These are phyloP conservation scores for Graphilbum fragrans DNA, from an alignment of 2,329 filamentous ascomycete species.

Conservation along the genomic window DNA sequence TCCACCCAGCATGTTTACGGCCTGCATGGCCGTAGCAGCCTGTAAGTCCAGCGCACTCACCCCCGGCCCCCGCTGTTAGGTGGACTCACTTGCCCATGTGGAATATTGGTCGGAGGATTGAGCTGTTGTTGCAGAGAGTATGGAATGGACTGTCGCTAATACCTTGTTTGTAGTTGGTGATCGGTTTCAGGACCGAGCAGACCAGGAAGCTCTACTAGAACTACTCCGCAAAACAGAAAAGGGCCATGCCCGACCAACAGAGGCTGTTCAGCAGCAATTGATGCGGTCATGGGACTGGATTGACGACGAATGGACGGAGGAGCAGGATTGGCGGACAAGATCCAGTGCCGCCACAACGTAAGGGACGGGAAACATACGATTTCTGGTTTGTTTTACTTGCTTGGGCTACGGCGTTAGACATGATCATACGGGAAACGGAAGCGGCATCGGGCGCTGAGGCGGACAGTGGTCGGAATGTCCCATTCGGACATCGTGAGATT, in stretches of 20 bases:
- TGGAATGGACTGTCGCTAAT: no score
- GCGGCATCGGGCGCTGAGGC: no score
- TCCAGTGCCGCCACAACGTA: neutral
- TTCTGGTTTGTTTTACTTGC: no score
- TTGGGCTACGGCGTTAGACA: no score
- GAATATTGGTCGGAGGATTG: no score
- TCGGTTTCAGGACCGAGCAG: slow-evolving; percentile 14
- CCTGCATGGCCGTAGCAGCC: slow-evolving; percentile 41
- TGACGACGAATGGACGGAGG: neutral
- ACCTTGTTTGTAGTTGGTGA: slow-evolving; percentile 16
- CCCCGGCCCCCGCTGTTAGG: neutral
- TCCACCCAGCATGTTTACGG: slow-evolving; percentile 41
- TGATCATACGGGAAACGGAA: no score
- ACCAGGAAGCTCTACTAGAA: slow-evolving; percentile 18
- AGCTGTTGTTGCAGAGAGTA: no score
- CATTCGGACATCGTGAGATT: no score
- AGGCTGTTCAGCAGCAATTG: slow-evolving; percentile 17
- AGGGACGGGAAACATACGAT: no score
- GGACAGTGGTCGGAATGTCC: no score
- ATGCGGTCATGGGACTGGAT: slow-evolving; percentile 16
- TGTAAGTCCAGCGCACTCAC: no score
- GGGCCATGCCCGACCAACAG: slow-evolving; percentile 19
- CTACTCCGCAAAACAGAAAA: slow-evolving; percentile 18
- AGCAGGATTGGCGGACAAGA: neutral
- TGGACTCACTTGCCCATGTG: neutral